Evolutionary conservation across 2,329 filamentous ascomycete genomes (phyloP).

Genomic region (Aureobasidium sp.): DNA sequence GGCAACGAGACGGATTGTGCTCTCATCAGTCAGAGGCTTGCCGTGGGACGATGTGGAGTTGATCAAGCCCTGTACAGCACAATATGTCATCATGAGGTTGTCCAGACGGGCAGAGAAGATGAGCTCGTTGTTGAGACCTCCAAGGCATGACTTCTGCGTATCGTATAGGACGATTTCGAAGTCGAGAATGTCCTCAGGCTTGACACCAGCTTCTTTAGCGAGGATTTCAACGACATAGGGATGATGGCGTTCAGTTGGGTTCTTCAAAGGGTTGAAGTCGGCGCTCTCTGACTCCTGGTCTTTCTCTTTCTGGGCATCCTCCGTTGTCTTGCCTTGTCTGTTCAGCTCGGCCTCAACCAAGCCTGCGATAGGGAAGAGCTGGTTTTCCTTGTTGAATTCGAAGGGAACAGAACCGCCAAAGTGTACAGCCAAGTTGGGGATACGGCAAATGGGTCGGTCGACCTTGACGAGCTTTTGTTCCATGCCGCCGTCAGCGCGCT

Average conservation of each 20-base stretch:
- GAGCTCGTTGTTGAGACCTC: constrained; percentile 86
- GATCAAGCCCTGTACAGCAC: constrained; percentile 77
- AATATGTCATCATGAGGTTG: constrained; percentile 95
- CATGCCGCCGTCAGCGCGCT: constrained; percentile 61
- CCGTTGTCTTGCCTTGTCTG: constrained; percentile 51
- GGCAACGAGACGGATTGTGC: constrained; percentile 79
- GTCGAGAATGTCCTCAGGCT: constrained; percentile 68
- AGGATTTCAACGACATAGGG: constrained; percentile 78
- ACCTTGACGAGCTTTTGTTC: constrained; percentile 82
- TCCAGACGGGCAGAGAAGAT: constrained; percentile 94
- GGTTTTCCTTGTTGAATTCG: constrained; percentile 92
- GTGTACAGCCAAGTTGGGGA: constrained; percentile 91
- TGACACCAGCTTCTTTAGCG: constrained; percentile 66
- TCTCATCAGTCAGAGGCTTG: constrained; percentile 57
- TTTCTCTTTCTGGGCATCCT: constrained; percentile 37
- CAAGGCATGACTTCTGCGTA: constrained; percentile 81
- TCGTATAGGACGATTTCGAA: constrained; percentile 98
- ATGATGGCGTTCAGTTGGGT: constrained; percentile 76
- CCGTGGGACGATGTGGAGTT: constrained; percentile 57
- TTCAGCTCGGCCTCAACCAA: constrained; percentile 84
- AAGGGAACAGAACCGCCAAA: constrained; percentile 80
- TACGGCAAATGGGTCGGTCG: constrained; percentile 79
- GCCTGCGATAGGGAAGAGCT: constrained; percentile 88
- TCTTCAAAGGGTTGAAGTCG: constrained; percentile 67
- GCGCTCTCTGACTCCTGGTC: constrained; percentile 30